These are phyloP conservation scores for Fusarium anguioides DNA, from an alignment of 2,329 filamentous ascomycete genomes.

Conservation along the genomic window DNA sequence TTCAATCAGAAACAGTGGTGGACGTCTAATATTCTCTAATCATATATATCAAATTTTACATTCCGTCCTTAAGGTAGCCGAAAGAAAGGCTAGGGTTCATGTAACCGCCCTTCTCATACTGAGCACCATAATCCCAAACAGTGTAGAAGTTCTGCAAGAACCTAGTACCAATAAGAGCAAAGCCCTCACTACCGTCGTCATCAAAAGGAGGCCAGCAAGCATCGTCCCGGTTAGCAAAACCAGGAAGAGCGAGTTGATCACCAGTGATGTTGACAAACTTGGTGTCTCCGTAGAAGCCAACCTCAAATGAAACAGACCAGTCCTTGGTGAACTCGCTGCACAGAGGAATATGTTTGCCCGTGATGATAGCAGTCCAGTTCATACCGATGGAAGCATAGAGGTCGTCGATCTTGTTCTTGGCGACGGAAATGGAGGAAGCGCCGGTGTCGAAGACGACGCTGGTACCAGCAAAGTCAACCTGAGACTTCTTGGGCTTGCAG, in stretches of 20 bases:
- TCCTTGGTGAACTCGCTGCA: slow-evolving; percentile 52
- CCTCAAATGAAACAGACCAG: slow-evolving; percentile 49
- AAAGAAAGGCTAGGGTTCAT: slow-evolving; percentile 37
- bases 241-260: slow-evolving; percentile 47
- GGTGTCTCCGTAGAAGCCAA: slow-evolving; percentile 35
- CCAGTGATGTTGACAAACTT: slow-evolving; percentile 48
- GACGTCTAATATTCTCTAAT: too few species aligned
- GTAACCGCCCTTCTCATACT: neutral
- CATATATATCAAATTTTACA: neutral
- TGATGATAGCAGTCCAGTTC: slow-evolving; percentile 50
- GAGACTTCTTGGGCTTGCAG: neutral
- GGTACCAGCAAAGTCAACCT: slow-evolving; percentile 2
- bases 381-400: slow-evolving; percentile 51
- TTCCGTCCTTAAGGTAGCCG: slow-evolving; percentile 35
- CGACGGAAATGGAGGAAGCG: slow-evolving; percentile 44
- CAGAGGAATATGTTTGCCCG: slow-evolving; percentile 45
- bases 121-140: slow-evolving; percentile 48
- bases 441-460: slow-evolving; percentile 51
- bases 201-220: slow-evolving; percentile 53
- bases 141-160: slow-evolving; percentile 51
- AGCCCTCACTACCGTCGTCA: slow-evolving; percentile 33
- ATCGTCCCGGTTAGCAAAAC: slow-evolving; percentile 49
- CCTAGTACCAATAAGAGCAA: slow-evolving; percentile 47
- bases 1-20: too few species aligned
- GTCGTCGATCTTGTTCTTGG: slow-evolving; percentile 34